Evolutionary conservation across 169 alveolate genomes (phyloP).

Genomic region (Cyclospora cayetanensis): DNA sequence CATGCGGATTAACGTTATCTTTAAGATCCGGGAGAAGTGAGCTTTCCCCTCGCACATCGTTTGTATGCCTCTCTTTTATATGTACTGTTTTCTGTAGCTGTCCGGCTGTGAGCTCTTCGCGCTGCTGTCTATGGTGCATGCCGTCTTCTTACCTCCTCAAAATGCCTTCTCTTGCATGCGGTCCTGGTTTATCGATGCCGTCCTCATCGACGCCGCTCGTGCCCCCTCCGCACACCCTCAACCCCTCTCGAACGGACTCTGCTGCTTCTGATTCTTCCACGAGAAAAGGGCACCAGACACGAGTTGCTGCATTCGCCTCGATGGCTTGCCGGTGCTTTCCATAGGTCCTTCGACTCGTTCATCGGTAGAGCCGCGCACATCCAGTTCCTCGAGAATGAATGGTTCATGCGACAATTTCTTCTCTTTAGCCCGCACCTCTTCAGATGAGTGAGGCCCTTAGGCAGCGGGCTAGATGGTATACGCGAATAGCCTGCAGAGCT

Average conservation of each 20-base stretch:
- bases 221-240: not conserved
- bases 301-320: not conserved
- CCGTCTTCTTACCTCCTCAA: too few relatives aligned
- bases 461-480: not conserved
- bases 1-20: slow-evolving; percentile 86
- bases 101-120: too few relatives aligned
- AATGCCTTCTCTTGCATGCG: too few relatives aligned
- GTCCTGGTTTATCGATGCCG: too few relatives aligned
- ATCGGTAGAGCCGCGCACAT: slow-evolving; percentile 97
- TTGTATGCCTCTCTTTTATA: not conserved
- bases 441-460: not conserved
- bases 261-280: not conserved
- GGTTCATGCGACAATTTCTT: slow-evolving; percentile 87
- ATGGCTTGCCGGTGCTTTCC: too few relatives aligned
- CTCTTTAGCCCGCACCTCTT: slow-evolving; percentile 30
- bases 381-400: slow-evolving; percentile 91
- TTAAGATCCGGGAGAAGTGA: slow-evolving; percentile 83
- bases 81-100: not conserved
- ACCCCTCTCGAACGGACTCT: not conserved
- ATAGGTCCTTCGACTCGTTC: slow-evolving; percentile 87
- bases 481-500: too few relatives aligned
- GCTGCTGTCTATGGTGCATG: too few relatives aligned
- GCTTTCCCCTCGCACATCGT: not conserved
- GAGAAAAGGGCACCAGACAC: not conserved
- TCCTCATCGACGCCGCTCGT: too few relatives aligned